phyloP scores from a whole-genome alignment of 2,329 filamentous ascomycete genomes.

The Rhinocladiella mackenziei region DNA sequence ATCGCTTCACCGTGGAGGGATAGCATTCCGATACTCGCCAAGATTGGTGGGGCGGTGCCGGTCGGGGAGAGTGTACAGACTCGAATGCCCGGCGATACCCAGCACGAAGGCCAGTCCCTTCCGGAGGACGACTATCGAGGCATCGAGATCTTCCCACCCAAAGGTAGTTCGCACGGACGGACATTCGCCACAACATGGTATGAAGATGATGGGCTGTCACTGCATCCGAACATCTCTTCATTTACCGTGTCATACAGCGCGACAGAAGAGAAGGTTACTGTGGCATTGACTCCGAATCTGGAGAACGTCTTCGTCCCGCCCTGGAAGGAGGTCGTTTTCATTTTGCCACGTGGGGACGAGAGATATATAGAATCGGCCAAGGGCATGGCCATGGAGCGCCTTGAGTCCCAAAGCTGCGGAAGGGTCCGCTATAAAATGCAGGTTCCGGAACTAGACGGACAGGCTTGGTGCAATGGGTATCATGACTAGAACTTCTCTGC shows the following conservation, averaged over 20 bases:
- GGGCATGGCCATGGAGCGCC: conserved; percentile 30
- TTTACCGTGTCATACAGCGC: conserved; percentile 46
- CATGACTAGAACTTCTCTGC: conserved; percentile 2
- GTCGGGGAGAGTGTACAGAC: conserved; percentile 52
- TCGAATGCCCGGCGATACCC: conserved; percentile 48
- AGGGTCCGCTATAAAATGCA: conserved; percentile 15
- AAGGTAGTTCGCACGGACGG: conserved; percentile 38
- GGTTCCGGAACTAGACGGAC: background rate
- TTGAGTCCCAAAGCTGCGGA: conserved; percentile 5
- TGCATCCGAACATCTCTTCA: conserved; percentile 39
- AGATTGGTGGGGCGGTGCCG: conserved; percentile 52
- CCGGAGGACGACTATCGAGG: conserved; percentile 54
- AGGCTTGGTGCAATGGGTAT: conserved; percentile 9
- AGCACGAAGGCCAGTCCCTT: conserved; percentile 42
- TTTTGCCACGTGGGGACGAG: conserved; percentile 50
- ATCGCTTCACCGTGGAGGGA: conserved; percentile 49
- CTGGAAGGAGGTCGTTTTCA: conserved; percentile 49
- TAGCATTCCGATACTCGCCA: conserved; percentile 55
- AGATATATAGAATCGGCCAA: conserved; percentile 38
- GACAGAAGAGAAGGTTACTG: conserved; percentile 42
- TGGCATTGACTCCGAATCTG: conserved; percentile 42
- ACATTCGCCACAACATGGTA: conserved; percentile 48
- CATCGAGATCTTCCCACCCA: conserved; percentile 56
- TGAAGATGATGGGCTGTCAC: conserved; percentile 56
- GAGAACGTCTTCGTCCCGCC: conserved; percentile 44